A percentile compares a stretch with the other conserved stretches of the same genome.
phyloP scores from a whole-genome alignment of 1,284 basidiomycete genomes.

The Ustilago xerochloae region DNA sequence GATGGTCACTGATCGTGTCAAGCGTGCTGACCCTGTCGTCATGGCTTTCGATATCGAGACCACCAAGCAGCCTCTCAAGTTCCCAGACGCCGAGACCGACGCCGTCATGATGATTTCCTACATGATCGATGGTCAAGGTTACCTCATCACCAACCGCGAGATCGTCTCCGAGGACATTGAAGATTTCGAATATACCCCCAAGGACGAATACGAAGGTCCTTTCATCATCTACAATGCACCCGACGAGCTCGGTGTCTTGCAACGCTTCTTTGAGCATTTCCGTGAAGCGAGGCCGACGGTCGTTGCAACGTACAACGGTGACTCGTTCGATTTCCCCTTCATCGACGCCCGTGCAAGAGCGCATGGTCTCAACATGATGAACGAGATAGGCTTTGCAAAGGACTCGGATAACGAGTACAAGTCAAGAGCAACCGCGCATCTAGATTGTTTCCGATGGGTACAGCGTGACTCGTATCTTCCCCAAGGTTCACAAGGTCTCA shows the following conservation, averaged over 20 bases:
- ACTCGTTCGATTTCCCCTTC: slow-evolving; percentile 99
- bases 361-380: slow-evolving; percentile 95
- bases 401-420: slow-evolving; percentile 97
- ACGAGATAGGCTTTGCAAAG: slow-evolving; percentile 90
- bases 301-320: slow-evolving; percentile 98
- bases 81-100: slow-evolving; percentile 93
- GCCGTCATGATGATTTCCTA: slow-evolving; percentile 99
- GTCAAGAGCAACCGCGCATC: slow-evolving; percentile 90
- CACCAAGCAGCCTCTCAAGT: slow-evolving; percentile 97
- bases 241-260: slow-evolving; percentile 79
- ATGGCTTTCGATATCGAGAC: slow-evolving; percentile 99
- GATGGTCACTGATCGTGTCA: slow-evolving; percentile 84
- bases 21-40: slow-evolving; percentile 98
- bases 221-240: slow-evolving; percentile 96
- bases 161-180: slow-evolving; percentile 98
- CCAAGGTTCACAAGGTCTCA: slow-evolving; percentile 97
- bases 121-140: slow-evolving; percentile 96
- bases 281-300: slow-evolving; percentile 93
- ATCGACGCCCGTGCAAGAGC: slow-evolving; percentile 86
- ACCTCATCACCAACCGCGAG: slow-evolving; percentile 95
- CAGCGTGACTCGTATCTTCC: slow-evolving; percentile 99
- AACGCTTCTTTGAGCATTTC: slow-evolving; percentile 91
- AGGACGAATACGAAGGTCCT: slow-evolving; percentile 96
- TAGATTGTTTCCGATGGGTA: slow-evolving; percentile 99
- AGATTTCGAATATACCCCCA: slow-evolving; percentile 98